These are phyloP conservation scores for Zangia roseola DNA, from an alignment of 768 basidiomycete genomes.

Conservation along the genomic window DNA sequence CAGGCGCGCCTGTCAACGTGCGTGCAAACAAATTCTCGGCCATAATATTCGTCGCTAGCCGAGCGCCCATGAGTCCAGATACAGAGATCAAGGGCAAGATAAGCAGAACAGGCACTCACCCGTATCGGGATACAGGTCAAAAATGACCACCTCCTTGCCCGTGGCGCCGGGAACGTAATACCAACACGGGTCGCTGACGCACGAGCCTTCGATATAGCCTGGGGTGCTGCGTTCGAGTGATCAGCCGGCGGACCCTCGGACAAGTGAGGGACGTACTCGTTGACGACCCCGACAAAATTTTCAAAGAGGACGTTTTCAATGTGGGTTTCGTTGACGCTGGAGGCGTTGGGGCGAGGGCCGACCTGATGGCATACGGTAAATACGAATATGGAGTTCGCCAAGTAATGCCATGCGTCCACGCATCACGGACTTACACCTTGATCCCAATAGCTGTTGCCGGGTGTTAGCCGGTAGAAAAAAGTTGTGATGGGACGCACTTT, in stretches of 20 bases:
- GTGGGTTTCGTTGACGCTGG: conserved; percentile 50
- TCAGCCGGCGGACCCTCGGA: too few relatives aligned
- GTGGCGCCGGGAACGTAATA: conserved; percentile 53
- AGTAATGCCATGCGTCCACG: too few relatives aligned
- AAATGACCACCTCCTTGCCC: conserved; percentile 56
- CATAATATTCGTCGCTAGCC: conserved; percentile 41
- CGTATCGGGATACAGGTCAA: conserved; percentile 58
- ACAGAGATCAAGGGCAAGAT: too few relatives aligned
- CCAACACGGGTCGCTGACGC: conserved; percentile 62
- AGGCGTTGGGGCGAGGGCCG: conserved; percentile 45
- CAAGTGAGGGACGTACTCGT: conserved; percentile 35
- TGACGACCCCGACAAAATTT: conserved; percentile 50
- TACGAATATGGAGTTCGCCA: too few relatives aligned
- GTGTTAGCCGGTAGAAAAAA: too few relatives aligned
- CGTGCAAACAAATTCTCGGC: conserved; percentile 46
- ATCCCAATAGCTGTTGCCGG: conserved; percentile 50
- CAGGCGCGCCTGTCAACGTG: conserved; percentile 44
- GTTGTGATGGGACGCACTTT: conserved; percentile 40
- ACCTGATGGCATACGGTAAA: too few relatives aligned
- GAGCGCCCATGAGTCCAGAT: too few relatives aligned
- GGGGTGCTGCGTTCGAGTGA: conserved; percentile 27
- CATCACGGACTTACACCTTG: conserved; percentile 41
- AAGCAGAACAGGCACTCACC: conserved; percentile 27
- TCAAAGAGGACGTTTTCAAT: conserved; percentile 56
- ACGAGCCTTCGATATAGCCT: conserved; percentile 54